Evolutionary conservation across 495 filamentous ascomycete genomes (phyloP), one percentile per base, ranked within the genome.

Genomic region (Tuber magnatum): DNA sequence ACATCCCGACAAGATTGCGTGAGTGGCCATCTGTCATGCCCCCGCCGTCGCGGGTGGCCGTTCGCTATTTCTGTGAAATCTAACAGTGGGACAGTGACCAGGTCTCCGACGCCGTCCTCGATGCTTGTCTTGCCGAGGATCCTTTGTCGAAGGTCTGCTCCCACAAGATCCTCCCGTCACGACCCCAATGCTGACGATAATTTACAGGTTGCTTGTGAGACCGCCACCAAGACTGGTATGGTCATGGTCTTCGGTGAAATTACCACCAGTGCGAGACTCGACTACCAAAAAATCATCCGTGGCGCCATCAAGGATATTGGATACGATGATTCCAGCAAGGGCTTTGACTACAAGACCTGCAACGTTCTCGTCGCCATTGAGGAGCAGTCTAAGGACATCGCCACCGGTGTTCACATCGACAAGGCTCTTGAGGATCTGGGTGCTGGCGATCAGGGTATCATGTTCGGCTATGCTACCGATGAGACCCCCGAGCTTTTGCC

Each of bases 241-340:
- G 88, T 99, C 84, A 97, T 99, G 94, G 91, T 99, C 83, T 98
- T 99, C 80, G 95, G 95, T 88, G 95, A 99, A 86, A 99, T 99
- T 85, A 96, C 93, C 84, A 98, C 95, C 87, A 94, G 97, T 87
- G 90, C 95, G 85, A 86, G 86, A 73, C 88, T 97, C 79, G 95
- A 99, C 88, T 99, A 97, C 90, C 95, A 99, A 86, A 97, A 93
- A 88, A 89, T 98, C 82, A 93, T 99, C 86, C 95, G 95, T 86
- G 86, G 88, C 81, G 89, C 94, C 83, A 94, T 99, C 89, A 93
- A 97, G 90, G 95, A 97, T 81, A 99, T 99, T 83, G 95, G 95
- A 79, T 99, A 98, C 84, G 95, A 99, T 87, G 88, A 90, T 84
- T 97, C 94, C 73, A 89, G 90, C 83, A 99, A 99, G 90, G 95